A percentile compares a stretch with the other conserved stretches of the same genome.
Evolutionary conservation across 2,329 filamentous ascomycete species (phyloP).

Genomic region (Monosporascus sp.): DNA sequence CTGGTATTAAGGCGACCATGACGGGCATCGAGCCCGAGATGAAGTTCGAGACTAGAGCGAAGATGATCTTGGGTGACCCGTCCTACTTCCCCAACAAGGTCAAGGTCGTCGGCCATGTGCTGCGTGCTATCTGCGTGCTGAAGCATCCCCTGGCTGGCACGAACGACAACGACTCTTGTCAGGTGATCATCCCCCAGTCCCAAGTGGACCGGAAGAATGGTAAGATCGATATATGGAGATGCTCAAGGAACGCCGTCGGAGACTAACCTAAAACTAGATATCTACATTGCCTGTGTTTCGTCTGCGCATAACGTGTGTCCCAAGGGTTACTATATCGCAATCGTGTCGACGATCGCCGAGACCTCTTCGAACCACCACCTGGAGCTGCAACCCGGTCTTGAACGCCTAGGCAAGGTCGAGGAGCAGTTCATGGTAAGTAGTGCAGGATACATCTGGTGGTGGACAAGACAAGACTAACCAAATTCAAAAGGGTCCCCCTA

Average conservation of each 20-base stretch:
- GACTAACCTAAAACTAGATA: slow-evolving; percentile 30
- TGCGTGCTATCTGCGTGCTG: slow-evolving; percentile 95
- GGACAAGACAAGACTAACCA: slow-evolving; percentile 1
- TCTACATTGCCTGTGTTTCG: slow-evolving; percentile 95
- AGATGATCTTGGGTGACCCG: slow-evolving; percentile 92
- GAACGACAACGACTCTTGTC: slow-evolving; percentile 79
- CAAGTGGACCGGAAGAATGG: slow-evolving; percentile 96
- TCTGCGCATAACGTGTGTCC: slow-evolving; percentile 97
- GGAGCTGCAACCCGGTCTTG: slow-evolving; percentile 86
- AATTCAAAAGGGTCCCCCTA: slow-evolving; percentile 60
- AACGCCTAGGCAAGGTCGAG: slow-evolving; percentile 87
- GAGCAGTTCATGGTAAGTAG: slow-evolving; percentile 84
- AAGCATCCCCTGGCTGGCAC: slow-evolving; percentile 93
- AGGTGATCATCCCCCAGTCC: slow-evolving; percentile 96
- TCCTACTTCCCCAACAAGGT: slow-evolving; percentile 94
- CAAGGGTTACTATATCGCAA: slow-evolving; percentile 98
- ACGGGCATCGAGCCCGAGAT: slow-evolving; percentile 75
- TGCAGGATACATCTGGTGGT: not conserved
- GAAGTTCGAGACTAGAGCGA: slow-evolving; percentile 93
- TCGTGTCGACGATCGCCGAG: slow-evolving; percentile 96
- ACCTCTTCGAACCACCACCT: slow-evolving; percentile 87
- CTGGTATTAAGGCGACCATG: slow-evolving; percentile 97
- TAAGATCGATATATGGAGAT: slow-evolving; percentile 35
- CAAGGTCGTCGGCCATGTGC: slow-evolving; percentile 78
- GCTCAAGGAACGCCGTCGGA: not conserved